Conservation (phyloP, 139 green algal genomes). For the Monoraphidium neglectum region DNA sequence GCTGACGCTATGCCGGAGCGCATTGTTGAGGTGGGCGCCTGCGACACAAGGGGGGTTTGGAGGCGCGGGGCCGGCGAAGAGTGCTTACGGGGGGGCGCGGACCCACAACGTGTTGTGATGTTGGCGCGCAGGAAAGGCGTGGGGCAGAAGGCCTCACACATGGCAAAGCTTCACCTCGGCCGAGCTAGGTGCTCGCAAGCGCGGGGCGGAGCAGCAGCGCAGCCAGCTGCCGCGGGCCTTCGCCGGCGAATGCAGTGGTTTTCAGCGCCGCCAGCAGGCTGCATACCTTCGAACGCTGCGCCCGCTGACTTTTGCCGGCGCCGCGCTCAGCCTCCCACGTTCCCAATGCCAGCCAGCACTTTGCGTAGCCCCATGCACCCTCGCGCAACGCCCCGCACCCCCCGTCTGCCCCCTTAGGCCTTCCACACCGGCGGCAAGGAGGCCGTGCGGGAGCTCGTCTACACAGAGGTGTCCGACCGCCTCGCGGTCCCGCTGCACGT, state of each 20-base stretch:
- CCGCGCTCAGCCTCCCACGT: background rate
- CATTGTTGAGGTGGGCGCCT: slow-evolving; percentile 27
- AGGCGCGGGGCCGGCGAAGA: background rate
- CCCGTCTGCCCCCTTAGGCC: background rate
- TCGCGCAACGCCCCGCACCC: background rate
- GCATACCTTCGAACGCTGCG: background rate
- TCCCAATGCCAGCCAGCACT: background rate
- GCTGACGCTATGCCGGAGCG: slow-evolving; percentile 25
- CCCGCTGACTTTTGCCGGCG: background rate
- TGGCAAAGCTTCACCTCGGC: too few species aligned
- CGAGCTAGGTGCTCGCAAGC: too few species aligned
- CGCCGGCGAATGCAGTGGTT: background rate
- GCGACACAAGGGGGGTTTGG: background rate
- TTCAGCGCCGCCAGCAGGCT: background rate
- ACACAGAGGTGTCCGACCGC: slow-evolving; percentile 24
- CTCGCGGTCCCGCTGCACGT: slow-evolving; percentile 23
- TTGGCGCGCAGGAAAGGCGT: too few species aligned
- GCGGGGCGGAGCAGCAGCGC: too few species aligned
- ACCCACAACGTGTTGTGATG: background rate
- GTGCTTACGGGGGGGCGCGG: background rate
- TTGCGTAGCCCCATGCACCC: background rate
- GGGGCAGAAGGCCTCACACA: too few species aligned
- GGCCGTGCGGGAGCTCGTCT: slow-evolving; percentile 30
- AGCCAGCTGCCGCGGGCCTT: too few species aligned
- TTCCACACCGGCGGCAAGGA: slow-evolving; percentile 29